Percentiles rank a stretch among this genome's conserved stretches.
Evolutionary conservation across 495 filamentous ascomycete species (phyloP).

Genomic region (Lindgomyces ingoldianus): DNA sequence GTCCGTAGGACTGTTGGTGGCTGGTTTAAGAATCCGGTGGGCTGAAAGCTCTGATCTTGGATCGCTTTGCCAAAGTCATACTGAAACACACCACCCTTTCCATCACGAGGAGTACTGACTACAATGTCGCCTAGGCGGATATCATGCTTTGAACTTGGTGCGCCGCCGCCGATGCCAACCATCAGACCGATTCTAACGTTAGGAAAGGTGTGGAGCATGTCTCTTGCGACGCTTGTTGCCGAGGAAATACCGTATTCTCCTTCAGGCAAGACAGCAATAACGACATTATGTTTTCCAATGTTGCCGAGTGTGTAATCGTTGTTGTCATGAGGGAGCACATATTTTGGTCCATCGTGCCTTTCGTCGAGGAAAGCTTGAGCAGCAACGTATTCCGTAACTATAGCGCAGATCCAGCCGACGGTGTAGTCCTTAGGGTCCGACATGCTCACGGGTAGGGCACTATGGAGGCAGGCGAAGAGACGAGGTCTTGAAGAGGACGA

Average conservation of each 20-base stretch:
- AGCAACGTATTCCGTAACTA: conserved; percentile 42
- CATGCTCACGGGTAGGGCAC: background rate
- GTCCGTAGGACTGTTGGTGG: conserved; percentile 37
- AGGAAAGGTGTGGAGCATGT: conserved; percentile 27
- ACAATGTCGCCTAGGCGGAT: conserved; percentile 35
- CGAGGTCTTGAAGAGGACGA: background rate
- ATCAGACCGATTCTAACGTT: conserved; percentile 27
- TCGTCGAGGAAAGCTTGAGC: conserved; percentile 45
- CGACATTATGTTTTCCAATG: conserved; percentile 46
- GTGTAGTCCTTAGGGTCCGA: conserved; percentile 30
- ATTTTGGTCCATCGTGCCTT: conserved; percentile 36
- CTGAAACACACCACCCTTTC: conserved; percentile 40
- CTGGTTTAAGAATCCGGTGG: conserved; percentile 45
- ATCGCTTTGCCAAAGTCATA: conserved; percentile 43
- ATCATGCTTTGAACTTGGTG: conserved; percentile 24
- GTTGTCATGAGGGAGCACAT: conserved; percentile 38
- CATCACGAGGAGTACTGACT: conserved; percentile 29
- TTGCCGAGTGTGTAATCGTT: conserved; percentile 44
- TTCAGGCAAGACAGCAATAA: conserved; percentile 43
- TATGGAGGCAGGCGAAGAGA: background rate
- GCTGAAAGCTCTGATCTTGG: no score
- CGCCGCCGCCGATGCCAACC: conserved; percentile 30
- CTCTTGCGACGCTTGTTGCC: conserved; percentile 21
- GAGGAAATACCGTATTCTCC: conserved; percentile 24
- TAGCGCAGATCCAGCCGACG: conserved; percentile 49